A percentile compares a stretch with the other conserved stretches of the same genome.
Evolutionary conservation across 148 eudicot genomes (phyloP).

Genomic region (Camellia granthamiana): DNA sequence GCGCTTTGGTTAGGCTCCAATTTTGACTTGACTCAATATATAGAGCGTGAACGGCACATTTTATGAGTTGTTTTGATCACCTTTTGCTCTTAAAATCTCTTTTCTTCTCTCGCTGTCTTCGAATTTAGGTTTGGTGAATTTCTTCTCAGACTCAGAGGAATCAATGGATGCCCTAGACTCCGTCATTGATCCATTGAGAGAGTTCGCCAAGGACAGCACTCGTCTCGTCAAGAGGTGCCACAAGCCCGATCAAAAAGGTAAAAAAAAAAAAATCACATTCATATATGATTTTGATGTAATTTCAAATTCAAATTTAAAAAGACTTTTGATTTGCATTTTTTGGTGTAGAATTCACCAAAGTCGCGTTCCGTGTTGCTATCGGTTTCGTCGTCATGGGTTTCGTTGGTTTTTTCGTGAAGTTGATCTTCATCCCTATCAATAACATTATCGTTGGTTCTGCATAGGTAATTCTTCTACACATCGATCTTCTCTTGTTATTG

Average conservation of each 20-base stretch:
- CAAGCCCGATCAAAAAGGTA: conserved; percentile 75
- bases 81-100: background rate
- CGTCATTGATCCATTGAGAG: conserved; percentile 63
- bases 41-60: background rate
- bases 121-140: background rate
- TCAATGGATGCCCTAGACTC: conserved; percentile 54
- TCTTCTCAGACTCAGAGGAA: background rate
- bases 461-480: conserved; percentile 1
- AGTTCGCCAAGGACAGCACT: conserved; percentile 64
- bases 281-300: background rate
- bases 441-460: conserved; percentile 17
- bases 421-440: conserved; percentile 20
- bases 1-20: background rate
- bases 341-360: conserved; percentile 41
- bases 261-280: background rate
- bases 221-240: conserved; percentile 73
- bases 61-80: background rate
- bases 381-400: conserved; percentile 59
- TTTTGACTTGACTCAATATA: background rate
- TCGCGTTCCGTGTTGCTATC: conserved; percentile 45
- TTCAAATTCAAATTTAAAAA: background rate
- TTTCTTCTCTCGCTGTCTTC: background rate
- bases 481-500: background rate
- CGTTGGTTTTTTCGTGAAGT: conserved; percentile 48
- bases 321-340: background rate